Percentiles rank a stretch among this genome's conserved stretches.
phyloP scores from a whole-genome alignment of 352 stramenopile genomes.

The Phytophthora brassicae region DNA sequence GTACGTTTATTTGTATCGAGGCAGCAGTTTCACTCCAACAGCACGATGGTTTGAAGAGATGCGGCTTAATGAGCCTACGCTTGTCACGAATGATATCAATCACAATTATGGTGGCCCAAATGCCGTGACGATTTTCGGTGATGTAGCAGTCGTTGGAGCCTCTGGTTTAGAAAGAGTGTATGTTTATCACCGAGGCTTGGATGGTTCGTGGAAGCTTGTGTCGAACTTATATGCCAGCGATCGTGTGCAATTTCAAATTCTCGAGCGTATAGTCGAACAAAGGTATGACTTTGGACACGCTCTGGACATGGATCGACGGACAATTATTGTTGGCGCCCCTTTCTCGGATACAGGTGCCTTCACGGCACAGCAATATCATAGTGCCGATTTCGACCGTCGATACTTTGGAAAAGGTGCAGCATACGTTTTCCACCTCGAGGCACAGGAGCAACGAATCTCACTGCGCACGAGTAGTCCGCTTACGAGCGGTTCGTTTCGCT shows the following conservation, averaged over 20 bases:
- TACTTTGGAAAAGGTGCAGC: conserved; percentile 74
- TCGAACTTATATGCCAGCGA: conserved; percentile 75
- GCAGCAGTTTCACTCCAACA: conserved; percentile 19
- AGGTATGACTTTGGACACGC: conserved; percentile 86
- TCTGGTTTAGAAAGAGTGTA: conserved; percentile 65
- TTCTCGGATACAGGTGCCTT: conserved; percentile 79
- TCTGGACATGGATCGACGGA: conserved; percentile 82
- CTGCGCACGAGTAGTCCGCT: conserved; percentile 64
- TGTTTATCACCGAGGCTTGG: conserved; percentile 63
- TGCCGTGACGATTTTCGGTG: conserved; percentile 78
- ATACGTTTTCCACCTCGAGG: conserved; percentile 77
- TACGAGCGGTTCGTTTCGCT: conserved; percentile 68
- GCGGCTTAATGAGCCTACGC: conserved; percentile 39
- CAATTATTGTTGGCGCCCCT: conserved; percentile 89
- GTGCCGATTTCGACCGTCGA: conserved; percentile 50
- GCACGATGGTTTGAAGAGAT: conserved; percentile 52
- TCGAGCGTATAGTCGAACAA: conserved; percentile 80
- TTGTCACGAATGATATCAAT: conserved; percentile 35
- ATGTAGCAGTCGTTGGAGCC: conserved; percentile 91
- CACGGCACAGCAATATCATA: conserved; percentile 52
- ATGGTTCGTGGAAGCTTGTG: conserved; percentile 51
- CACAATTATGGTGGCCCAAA: conserved; percentile 71
- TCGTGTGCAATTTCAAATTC: conserved; percentile 80
- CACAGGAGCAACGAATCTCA: conserved; percentile 69
- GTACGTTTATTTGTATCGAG: conserved; percentile 47